These are phyloP conservation scores for Picochlorum costavermella DNA, from an alignment of 139 green algal species.

Conservation along the genomic window DNA sequence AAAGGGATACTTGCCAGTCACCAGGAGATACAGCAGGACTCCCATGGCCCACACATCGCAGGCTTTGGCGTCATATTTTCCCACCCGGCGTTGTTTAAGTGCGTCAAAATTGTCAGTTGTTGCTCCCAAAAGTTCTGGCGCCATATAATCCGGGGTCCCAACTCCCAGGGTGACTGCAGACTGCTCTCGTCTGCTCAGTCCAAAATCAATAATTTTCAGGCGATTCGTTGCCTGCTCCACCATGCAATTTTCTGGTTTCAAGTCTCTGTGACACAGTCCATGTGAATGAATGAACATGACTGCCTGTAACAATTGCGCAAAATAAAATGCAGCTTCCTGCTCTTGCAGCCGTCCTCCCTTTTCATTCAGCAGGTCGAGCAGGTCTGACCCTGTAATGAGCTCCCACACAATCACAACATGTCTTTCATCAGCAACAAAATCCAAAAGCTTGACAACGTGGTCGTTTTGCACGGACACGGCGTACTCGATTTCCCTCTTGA, in stretches of 20 bases:
- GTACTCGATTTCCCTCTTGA: constrained; percentile 22
- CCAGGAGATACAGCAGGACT: constrained; percentile 75
- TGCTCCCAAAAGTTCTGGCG: constrained; percentile 51
- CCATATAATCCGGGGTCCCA: constrained; percentile 68
- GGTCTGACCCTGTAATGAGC: constrained; percentile 65
- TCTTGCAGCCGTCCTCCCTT: constrained; percentile 49
- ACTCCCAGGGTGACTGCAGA: constrained; percentile 55
- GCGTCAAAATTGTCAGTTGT: neutral
- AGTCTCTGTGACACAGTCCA: constrained; percentile 66
- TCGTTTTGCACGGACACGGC: constrained; percentile 15
- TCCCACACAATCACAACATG: constrained; percentile 55
- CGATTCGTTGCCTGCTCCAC: constrained; percentile 40
- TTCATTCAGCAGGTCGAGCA: constrained; percentile 79
- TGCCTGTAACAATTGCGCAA: constrained; percentile 52
- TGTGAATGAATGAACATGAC: constrained; percentile 57
- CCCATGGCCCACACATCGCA: constrained; percentile 75
- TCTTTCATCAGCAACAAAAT: constrained; percentile 15
- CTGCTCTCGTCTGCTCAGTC: constrained; percentile 61
- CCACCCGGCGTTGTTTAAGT: constrained; percentile 8
- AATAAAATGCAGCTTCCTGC: constrained; percentile 52
- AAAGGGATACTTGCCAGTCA: constrained; percentile 65
- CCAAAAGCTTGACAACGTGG: constrained; percentile 22
- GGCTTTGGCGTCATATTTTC: constrained; percentile 47
- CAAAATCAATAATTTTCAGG: constrained; percentile 78
- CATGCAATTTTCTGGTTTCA: constrained; percentile 80